These are phyloP conservation scores for Hypericum perforatum DNA, from an alignment of 345 rosid species.

Conservation along the genomic window DNA sequence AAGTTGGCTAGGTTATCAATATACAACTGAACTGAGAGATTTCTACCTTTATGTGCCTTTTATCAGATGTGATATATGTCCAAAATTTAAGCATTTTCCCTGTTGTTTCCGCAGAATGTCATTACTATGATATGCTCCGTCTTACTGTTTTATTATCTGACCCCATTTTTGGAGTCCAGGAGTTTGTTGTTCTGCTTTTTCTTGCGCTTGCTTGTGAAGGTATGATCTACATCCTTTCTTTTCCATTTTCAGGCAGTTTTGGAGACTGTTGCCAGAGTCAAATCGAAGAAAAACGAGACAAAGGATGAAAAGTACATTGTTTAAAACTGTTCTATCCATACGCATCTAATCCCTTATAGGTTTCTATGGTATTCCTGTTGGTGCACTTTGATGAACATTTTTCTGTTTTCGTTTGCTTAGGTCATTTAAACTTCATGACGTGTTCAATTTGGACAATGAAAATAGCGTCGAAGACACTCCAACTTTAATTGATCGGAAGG, in stretches of 20 bases:
- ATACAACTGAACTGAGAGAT: too few species aligned
- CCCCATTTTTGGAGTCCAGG: too few species aligned
- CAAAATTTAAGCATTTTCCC: too few species aligned
- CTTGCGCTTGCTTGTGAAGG: not conserved
- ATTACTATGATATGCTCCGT: too few species aligned
- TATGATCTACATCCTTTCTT: not conserved
- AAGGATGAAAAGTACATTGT: conserved; percentile 77
- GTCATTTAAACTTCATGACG: conserved; percentile 72
- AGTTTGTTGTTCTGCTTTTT: not conserved
- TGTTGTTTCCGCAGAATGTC: too few species aligned
- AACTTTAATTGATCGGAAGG: conserved; percentile 86
- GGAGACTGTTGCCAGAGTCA: conserved; percentile 86
- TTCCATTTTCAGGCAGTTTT: conserved; percentile 53
- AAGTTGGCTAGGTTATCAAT: too few species aligned
- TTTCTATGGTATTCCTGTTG: too few species aligned
- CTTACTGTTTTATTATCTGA: too few species aligned
- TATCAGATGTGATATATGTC: too few species aligned
- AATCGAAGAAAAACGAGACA: conserved; percentile 76
- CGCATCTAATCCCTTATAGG: too few species aligned
- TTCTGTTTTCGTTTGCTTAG: conserved; percentile 17
- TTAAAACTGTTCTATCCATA: conserved; percentile 1
- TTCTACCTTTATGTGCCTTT: too few species aligned
- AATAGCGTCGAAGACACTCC: conserved; percentile 83
- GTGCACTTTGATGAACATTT: too few species aligned
- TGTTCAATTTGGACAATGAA: conserved; percentile 80